These are phyloP conservation scores for Peronospora belbahrii DNA, from an alignment of 352 stramenopile genomes.

Conservation along the genomic window DNA sequence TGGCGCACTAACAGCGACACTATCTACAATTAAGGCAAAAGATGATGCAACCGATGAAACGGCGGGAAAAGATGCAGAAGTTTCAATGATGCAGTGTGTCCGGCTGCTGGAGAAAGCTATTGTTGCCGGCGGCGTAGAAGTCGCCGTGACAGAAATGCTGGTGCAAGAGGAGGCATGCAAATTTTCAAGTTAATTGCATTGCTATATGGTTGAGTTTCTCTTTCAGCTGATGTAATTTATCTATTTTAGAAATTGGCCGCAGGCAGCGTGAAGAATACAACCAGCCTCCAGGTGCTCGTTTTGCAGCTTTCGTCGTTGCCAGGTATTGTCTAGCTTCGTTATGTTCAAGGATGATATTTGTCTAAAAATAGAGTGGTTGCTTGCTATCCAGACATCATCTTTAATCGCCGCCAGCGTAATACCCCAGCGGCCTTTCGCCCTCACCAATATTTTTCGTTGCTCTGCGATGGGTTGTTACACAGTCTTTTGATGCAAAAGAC, in stretches of 20 bases:
- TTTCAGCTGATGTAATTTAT: neutral
- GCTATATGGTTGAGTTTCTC: neutral
- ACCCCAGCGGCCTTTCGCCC: slow-evolving; percentile 42
- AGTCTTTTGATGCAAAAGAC: slow-evolving; percentile 4
- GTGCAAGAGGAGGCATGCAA: slow-evolving; percentile 22
- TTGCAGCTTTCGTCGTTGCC: slow-evolving; percentile 38
- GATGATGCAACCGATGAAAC: neutral
- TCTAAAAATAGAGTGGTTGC: neutral
- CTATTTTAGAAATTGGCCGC: slow-evolving; percentile 7
- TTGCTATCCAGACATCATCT: slow-evolving; percentile 38
- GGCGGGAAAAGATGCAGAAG: slow-evolving; percentile 22
- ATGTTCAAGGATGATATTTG: neutral
- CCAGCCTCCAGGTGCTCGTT: slow-evolving; percentile 31
- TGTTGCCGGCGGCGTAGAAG: slow-evolving; percentile 17
- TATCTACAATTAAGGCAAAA: slow-evolving; percentile 22
- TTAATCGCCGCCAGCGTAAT: slow-evolving; percentile 44
- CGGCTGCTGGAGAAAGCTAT: slow-evolving; percentile 36
- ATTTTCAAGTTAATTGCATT: neutral
- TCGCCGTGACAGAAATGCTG: slow-evolving; percentile 33
- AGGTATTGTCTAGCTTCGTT: slow-evolving; percentile 21
- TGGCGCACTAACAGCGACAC: slow-evolving; percentile 26
- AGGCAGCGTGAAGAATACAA: slow-evolving; percentile 9
- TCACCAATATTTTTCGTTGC: slow-evolving; percentile 32
- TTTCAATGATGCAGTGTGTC: slow-evolving; percentile 38
- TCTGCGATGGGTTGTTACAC: slow-evolving; percentile 40